Conservation (phyloP, 352 stramenopile genomes). For the Pythium oligandrum region DNA sequence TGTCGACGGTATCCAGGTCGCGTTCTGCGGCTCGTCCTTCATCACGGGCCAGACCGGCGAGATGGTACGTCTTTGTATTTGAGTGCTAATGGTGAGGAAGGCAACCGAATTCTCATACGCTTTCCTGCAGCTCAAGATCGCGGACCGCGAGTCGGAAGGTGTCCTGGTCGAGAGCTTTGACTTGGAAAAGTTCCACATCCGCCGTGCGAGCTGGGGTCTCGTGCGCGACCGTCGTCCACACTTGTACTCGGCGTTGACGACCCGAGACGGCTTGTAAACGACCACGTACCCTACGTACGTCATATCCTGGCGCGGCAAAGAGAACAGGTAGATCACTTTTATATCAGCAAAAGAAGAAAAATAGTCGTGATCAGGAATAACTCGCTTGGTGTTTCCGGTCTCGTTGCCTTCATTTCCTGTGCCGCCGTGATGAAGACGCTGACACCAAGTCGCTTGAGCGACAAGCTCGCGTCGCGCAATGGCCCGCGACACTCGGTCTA, state of each 20-base stretch:
- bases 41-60: conserved; percentile 90
- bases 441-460: conserved; percentile 39
- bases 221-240: conserved; percentile 84
- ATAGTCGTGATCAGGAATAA: too few species aligned
- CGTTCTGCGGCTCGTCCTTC: conserved; percentile 91
- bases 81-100: conserved; percentile 1
- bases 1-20: conserved; percentile 75
- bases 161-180: conserved; percentile 84
- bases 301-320: background rate
- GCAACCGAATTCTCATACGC: background rate
- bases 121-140: conserved; percentile 73
- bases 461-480: conserved; percentile 57
- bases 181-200: conserved; percentile 81
- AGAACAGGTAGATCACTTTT: background rate
- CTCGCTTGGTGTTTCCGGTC: too few species aligned
- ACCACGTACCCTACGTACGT: background rate
- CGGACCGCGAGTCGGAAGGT: conserved; percentile 82
- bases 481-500: conserved; percentile 74
- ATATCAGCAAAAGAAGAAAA: background rate
- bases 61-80: conserved; percentile 43
- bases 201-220: conserved; percentile 83
- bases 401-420: too few species aligned
- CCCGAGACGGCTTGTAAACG: conserved; percentile 59
- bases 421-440: background rate
- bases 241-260: conserved; percentile 76